phyloP scores from a whole-genome alignment of 306 rosid genomes.

The Rosa lucieae region DNA sequence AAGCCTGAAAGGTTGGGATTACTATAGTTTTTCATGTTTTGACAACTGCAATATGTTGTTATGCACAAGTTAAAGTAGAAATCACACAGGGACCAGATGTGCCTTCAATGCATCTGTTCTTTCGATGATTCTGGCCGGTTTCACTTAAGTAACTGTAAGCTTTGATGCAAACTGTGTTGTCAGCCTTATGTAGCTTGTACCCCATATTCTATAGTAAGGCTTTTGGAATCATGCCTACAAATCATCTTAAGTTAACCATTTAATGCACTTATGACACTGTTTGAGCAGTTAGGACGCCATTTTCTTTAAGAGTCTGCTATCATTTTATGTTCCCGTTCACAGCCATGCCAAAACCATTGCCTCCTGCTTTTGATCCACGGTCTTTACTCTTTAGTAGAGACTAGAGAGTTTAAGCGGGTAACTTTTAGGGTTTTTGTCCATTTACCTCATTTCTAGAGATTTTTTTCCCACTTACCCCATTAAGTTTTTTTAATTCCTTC shows the following conservation, averaged over 20 bases:
- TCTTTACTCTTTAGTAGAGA: constrained; percentile 56
- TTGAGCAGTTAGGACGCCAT: background rate
- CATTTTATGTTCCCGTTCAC: constrained; percentile 19
- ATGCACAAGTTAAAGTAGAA: background rate
- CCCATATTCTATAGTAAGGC: background rate
- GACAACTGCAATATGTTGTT: background rate
- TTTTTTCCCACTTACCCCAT: too few species aligned
- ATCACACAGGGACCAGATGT: background rate
- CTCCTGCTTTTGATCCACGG: constrained; percentile 63
- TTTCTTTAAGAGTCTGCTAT: constrained; percentile 20
- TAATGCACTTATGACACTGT: background rate
- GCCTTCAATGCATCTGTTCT: background rate
- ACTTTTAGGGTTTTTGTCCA: background rate
- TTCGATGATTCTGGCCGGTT: background rate
- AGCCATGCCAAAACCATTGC: constrained; percentile 21
- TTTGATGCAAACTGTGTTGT: background rate
- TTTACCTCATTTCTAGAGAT: too few species aligned
- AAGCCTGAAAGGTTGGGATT: background rate
- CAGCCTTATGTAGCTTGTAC: background rate
- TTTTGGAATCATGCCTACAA: background rate
- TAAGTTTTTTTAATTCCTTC: too few species aligned
- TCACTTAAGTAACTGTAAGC: background rate
- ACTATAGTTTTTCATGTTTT: background rate
- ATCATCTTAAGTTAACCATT: background rate
- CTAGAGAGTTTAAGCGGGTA: constrained; percentile 63